A percentile compares a stretch with the other conserved stretches of the same genome.
phyloP scores from a whole-genome alignment of 352 stramenopile genomes.

The Globisporangium nodosum region DNA sequence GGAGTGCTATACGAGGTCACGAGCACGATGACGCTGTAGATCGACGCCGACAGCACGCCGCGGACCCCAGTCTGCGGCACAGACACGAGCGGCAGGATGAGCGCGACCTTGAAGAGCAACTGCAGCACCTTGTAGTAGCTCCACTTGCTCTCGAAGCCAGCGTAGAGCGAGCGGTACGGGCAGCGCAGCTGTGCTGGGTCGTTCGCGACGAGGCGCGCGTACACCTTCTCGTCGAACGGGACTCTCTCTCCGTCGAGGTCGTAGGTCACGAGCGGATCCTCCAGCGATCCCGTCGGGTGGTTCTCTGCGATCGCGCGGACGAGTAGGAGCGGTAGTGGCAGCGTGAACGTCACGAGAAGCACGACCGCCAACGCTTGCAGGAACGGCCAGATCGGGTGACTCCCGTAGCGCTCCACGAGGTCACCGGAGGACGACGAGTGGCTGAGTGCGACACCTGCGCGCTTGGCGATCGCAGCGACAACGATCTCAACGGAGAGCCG shows the following conservation, averaged over 20 bases:
- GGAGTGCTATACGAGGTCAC: slow-evolving; percentile 35
- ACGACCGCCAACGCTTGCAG: no score
- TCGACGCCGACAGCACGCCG: no score
- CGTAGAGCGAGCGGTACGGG: slow-evolving; percentile 47
- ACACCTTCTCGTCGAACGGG: slow-evolving; percentile 40
- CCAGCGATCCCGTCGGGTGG: slow-evolving; percentile 27
- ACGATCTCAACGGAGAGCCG: no score
- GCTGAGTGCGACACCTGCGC: no score
- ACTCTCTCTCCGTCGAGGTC: slow-evolving; percentile 37
- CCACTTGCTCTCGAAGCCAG: slow-evolving; percentile 40
- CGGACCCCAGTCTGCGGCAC: no score
- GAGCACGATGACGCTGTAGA: slow-evolving; percentile 25
- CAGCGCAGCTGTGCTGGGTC: slow-evolving; percentile 41
- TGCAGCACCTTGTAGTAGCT: slow-evolving; percentile 47
- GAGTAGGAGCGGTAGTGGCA: slow-evolving; percentile 13
- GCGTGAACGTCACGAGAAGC: no score
- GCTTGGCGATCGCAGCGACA: no score
- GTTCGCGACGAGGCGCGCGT: slow-evolving; percentile 25
- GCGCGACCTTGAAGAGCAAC: slow-evolving; percentile 37
- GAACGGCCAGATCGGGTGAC: no score
- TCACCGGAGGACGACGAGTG: no score
- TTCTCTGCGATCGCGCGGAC: slow-evolving; percentile 29
- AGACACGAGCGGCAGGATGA: slow-evolving; percentile 18
- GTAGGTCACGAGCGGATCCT: slow-evolving; percentile 34
- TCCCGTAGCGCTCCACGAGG: no score